Percentiles rank a stretch among this genome's conserved stretches.
These are phyloP conservation scores for Phytophthora cactorum DNA, from an alignment of 352 stramenopile genomes.

Conservation along the genomic window DNA sequence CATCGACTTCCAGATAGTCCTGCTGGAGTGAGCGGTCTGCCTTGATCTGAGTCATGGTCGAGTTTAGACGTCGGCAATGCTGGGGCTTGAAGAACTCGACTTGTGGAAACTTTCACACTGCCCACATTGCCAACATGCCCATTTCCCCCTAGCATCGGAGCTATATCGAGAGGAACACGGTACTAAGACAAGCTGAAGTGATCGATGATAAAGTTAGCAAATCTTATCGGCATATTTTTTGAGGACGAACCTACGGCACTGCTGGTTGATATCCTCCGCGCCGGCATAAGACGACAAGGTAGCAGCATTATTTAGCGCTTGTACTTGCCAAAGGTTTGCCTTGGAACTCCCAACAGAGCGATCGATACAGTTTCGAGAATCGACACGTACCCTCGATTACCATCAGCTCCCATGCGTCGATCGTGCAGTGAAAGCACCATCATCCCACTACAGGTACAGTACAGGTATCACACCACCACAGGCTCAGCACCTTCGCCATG, in stretches of 20 bases:
- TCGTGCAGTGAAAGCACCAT: no score
- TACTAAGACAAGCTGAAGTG: constrained; percentile 9
- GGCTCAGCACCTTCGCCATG: no score
- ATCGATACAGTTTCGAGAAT: not conserved
- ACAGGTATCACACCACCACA: no score
- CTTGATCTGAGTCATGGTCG: constrained; percentile 22
- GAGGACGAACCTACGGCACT: not conserved
- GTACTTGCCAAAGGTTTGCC: not conserved
- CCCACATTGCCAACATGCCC: not conserved
- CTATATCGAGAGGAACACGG: constrained; percentile 26
- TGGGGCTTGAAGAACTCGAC: not conserved
- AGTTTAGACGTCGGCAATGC: not conserved
- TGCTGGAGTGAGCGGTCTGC: not conserved
- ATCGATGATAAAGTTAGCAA: constrained; percentile 19
- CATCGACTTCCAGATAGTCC: constrained; percentile 7
- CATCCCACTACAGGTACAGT: no score
- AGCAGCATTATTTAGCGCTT: constrained; percentile 1
- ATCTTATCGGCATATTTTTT: constrained; percentile 18
- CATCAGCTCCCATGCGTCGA: no score
- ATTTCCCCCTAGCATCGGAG: not conserved
- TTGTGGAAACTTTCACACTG: constrained; percentile 30
- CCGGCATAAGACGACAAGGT: no score
- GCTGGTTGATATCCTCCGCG: no score
- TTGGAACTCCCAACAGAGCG: no score
- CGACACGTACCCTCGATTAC: not conserved